Conservation (phyloP, 2,329 filamentous ascomycete genomes). For the Aspergillus ochraceoroseus region DNA sequence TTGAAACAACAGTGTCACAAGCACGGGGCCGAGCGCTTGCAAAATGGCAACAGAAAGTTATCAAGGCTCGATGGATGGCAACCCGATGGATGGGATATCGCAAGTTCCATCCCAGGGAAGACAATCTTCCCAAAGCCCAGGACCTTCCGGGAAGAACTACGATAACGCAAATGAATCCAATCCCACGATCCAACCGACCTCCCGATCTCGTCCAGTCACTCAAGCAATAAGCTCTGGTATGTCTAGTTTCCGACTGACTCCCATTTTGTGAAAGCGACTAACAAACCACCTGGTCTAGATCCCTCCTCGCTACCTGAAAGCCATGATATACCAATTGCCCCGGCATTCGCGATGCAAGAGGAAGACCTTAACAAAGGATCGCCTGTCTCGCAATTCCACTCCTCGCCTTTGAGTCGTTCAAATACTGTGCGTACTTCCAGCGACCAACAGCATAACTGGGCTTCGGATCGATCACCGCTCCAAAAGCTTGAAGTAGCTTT, state of each 20-base stretch:
- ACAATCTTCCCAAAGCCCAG: constrained; percentile 11
- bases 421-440: constrained; percentile 30
- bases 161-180: constrained; percentile 13
- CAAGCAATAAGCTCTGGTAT: constrained; percentile 41
- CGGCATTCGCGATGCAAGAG: constrained; percentile 7
- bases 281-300: constrained; percentile 14
- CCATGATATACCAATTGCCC: constrained; percentile 4
- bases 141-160: constrained; percentile 9
- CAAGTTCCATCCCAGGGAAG: constrained; percentile 23
- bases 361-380: constrained; percentile 11
- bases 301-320: constrained; percentile 10
- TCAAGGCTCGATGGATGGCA: constrained; percentile 10
- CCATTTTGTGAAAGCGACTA: constrained; percentile 17
- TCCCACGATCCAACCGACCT: neutral
- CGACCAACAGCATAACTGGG: constrained; percentile 50
- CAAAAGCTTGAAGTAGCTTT: constrained; percentile 90
- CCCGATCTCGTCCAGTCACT: neutral
- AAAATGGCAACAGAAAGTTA: constrained; percentile 20
- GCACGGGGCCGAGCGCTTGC: neutral
- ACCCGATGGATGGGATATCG: constrained; percentile 16
- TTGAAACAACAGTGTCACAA: neutral
- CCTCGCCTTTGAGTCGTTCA: constrained; percentile 29
- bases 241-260: constrained; percentile 12
- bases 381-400: constrained; percentile 19
- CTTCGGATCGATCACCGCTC: constrained; percentile 79